Evolutionary conservation across 176 grass and related monocot species (phyloP).

Genomic region (Pontederia paniculata): DNA sequence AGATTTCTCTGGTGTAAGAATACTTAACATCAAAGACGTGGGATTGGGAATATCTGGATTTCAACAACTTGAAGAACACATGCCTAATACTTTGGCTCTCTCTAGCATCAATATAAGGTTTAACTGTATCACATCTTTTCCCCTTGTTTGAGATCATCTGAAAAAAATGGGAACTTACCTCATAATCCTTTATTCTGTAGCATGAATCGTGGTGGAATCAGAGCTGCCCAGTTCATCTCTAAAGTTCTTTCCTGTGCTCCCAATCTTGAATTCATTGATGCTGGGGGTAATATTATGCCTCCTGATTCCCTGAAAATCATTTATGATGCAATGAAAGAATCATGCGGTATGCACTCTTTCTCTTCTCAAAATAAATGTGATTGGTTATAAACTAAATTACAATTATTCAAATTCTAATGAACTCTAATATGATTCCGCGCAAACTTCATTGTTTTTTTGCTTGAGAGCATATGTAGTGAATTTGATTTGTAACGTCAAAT

Average conservation of each 20-base stretch:
- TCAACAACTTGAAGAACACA: conserved; percentile 38
- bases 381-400: neutral
- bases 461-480: too few species aligned
- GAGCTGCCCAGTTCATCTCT: conserved; percentile 26
- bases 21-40: conserved; percentile 51
- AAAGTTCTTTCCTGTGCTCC: conserved; percentile 23
- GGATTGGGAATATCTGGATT: conserved; percentile 44
- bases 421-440: too few species aligned
- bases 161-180: neutral
- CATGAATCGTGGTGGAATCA: conserved; percentile 24
- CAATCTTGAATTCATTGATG: conserved; percentile 31
- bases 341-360: conserved; percentile 16
- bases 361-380: neutral
- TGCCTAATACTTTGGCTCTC: conserved; percentile 34
- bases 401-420: too few species aligned
- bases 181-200: conserved; percentile 11
- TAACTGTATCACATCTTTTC: neutral
- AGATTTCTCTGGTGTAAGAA: conserved; percentile 30
- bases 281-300: conserved; percentile 40
- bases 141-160: neutral
- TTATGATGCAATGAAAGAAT: conserved; percentile 25
- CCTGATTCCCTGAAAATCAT: conserved; percentile 28
- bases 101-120: conserved; percentile 59
- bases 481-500: too few species aligned
- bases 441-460: too few species aligned